Evolutionary conservation across 2,329 filamentous ascomycete species (phyloP).

Genomic region (Trichophyton rubrum): DNA sequence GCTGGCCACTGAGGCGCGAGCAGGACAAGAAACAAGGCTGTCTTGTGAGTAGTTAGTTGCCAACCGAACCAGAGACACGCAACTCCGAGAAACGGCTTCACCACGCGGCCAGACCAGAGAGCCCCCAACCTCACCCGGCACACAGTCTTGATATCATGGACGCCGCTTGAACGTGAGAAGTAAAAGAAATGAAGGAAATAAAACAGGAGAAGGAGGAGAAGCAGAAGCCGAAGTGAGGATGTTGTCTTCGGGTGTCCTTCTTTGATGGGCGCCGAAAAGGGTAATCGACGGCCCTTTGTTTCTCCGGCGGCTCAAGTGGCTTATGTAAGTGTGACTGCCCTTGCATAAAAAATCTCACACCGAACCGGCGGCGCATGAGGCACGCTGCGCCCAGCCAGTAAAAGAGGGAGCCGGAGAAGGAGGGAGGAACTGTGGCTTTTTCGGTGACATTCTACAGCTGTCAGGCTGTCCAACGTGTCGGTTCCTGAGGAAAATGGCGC

Average conservation of each 20-base stretch:
- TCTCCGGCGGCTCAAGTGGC: neutral
- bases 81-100: too few relatives aligned
- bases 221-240: neutral
- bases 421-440: neutral
- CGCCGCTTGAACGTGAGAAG: neutral
- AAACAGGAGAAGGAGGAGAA: neutral
- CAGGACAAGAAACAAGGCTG: too few relatives aligned
- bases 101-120: too few relatives aligned
- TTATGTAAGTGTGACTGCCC: neutral
- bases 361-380: neutral
- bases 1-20: neutral
- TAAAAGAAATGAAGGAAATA: too few relatives aligned
- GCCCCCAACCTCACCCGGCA: too few relatives aligned
- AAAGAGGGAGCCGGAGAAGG: neutral
- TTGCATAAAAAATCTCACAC: neutral
- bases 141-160: neutral
- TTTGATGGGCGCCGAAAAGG: neutral
- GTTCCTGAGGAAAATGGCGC: too few relatives aligned
- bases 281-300: neutral
- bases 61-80: too few relatives aligned
- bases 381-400: neutral
- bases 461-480: neutral
- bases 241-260: neutral
- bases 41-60: too few relatives aligned
- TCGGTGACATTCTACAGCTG: neutral